These are phyloP conservation scores for Mentha longifolia DNA, from an alignment of 257 asterid species.

Conservation along the genomic window DNA sequence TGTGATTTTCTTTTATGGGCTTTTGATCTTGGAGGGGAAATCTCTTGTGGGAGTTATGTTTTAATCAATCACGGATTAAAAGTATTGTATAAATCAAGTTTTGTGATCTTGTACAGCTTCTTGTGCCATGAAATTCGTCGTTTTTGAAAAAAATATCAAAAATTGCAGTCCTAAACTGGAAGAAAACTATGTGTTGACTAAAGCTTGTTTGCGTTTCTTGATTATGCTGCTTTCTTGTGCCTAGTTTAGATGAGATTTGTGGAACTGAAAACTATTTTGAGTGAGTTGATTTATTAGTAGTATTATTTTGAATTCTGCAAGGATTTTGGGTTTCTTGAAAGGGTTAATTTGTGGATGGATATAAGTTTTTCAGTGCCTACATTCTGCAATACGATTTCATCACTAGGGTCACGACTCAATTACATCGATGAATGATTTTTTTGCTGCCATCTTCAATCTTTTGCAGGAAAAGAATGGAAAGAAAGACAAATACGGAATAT, in stretches of 20 bases:
- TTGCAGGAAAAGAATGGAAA: slow-evolving; percentile 87
- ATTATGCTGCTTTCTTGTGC: neutral
- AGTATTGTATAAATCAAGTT: neutral
- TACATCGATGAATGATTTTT: neutral
- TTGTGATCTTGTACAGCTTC: neutral
- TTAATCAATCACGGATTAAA: neutral
- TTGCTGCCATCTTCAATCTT: neutral
- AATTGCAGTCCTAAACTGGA: slow-evolving; percentile 3
- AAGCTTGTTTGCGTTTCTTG: neutral
- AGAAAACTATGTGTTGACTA: neutral
- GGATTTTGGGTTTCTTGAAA: neutral
- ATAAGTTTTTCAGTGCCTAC: neutral
- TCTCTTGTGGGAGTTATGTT: slow-evolving; percentile 8
- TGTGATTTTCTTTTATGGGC: neutral
- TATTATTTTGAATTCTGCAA: neutral
- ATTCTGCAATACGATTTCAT: neutral
- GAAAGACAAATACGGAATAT: slow-evolving; percentile 61
- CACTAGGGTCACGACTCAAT: neutral
- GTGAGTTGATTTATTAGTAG: neutral
- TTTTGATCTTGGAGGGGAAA: slow-evolving; percentile 1
- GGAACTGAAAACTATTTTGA: neutral
- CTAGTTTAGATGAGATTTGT: neutral
- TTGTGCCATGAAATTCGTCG: neutral
- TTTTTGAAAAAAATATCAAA: neutral
- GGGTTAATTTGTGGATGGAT: too few species aligned